Conservation (phyloP, 2,329 filamentous ascomycete species). For the Fusarium graminum region DNA sequence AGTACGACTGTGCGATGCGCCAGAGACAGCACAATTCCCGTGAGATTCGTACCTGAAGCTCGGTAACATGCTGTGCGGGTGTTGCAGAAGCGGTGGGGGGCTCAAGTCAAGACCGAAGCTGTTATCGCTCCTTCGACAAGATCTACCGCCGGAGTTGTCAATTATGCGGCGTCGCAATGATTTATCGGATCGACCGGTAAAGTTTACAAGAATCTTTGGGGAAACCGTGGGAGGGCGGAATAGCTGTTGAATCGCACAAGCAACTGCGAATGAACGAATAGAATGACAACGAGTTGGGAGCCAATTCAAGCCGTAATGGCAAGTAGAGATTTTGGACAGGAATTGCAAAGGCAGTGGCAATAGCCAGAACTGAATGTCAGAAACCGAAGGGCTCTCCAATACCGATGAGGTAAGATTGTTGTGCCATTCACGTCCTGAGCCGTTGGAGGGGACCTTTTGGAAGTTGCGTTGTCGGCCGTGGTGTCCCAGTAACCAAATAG, state of each 20-base stretch:
- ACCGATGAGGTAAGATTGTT: conserved; percentile 33
- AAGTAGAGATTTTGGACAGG: conserved; percentile 3
- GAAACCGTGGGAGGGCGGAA: conserved; percentile 26
- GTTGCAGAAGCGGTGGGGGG: conserved; percentile 25
- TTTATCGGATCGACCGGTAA: conserved; percentile 24
- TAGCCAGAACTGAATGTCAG: conserved; percentile 7
- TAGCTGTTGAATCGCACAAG: conserved; percentile 41
- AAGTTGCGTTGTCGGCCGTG: conserved; percentile 35
- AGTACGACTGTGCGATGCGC: conserved; percentile 10
- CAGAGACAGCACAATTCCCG: neutral
- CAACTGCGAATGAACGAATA: conserved; percentile 12
- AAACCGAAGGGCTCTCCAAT: conserved; percentile 23
- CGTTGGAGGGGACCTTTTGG: conserved; percentile 37
- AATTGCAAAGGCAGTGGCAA: conserved; percentile 18
- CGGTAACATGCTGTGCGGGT: conserved; percentile 48
- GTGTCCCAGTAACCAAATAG: conserved; percentile 45
- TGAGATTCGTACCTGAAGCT: conserved; percentile 43
- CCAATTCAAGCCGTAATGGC: neutral
- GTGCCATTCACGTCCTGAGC: conserved; percentile 29
- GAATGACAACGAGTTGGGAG: conserved; percentile 1
- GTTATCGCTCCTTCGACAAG: conserved; percentile 13
- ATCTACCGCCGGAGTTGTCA: neutral
- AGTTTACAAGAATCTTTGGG: conserved; percentile 31
- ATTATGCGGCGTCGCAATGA: conserved; percentile 6
- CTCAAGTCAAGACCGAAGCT: conserved; percentile 11